Evolutionary conservation across 2,329 filamentous ascomycete species (phyloP).

Genomic region (Xylariaceae sp.): DNA sequence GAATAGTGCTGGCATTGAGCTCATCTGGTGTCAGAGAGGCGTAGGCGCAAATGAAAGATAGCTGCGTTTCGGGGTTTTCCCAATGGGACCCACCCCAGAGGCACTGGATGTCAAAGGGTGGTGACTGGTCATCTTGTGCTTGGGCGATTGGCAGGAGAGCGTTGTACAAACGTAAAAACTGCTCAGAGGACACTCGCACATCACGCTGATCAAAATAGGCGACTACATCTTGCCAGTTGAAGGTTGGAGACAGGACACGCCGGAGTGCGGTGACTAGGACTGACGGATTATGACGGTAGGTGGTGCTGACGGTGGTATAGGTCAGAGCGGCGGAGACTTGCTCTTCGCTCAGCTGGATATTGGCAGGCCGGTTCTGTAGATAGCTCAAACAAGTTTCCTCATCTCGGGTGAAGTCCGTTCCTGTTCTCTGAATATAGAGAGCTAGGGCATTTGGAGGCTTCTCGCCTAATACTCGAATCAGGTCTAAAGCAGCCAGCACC

Average conservation of each 20-base stretch:
- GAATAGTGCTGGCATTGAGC: conserved; percentile 84
- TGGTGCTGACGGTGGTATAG: conserved; percentile 65
- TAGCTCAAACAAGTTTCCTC: conserved; percentile 68
- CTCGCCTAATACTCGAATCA: conserved; percentile 69
- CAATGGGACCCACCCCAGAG: conserved; percentile 86
- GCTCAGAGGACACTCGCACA: conserved; percentile 75
- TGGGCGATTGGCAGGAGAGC: conserved; percentile 75
- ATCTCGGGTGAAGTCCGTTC: conserved; percentile 75
- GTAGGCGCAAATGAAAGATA: conserved; percentile 93
- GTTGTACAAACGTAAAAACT: conserved; percentile 83
- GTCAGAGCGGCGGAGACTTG: conserved; percentile 83
- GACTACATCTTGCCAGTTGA: conserved; percentile 76
- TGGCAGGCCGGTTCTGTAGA: conserved; percentile 58
- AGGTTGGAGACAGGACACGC: conserved; percentile 65
- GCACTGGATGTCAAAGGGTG: conserved; percentile 77
- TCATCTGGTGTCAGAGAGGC: conserved; percentile 75
- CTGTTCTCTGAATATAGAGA: conserved; percentile 74
- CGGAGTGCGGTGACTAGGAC: conserved; percentile 67
- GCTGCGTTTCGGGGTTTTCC: conserved; percentile 83
- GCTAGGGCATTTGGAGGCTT: conserved; percentile 62
- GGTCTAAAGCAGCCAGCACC: conserved; percentile 72
- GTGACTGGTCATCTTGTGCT: conserved; percentile 57
- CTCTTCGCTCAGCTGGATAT: conserved; percentile 74
- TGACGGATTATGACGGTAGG: conserved; percentile 57
- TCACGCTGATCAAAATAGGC: conserved; percentile 80